Evolutionary conservation across 495 filamentous ascomycete species (phyloP).

Genomic region (Gamarada debralockiae): DNA sequence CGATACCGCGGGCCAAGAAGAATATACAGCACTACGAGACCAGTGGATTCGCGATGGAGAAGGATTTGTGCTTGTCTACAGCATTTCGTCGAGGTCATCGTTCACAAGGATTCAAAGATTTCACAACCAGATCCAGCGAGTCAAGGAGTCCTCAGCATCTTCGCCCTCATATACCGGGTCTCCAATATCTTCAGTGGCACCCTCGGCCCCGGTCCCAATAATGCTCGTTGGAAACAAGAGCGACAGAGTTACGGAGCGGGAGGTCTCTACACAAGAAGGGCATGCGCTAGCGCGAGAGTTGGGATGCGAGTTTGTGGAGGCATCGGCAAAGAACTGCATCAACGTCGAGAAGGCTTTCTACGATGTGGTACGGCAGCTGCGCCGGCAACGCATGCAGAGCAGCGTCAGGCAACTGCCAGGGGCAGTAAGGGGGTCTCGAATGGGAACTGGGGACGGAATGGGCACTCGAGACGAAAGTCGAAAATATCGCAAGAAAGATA

Average conservation of each 20-base stretch:
- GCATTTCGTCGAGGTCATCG: slow-evolving; percentile 91
- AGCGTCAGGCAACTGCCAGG: slow-evolving; percentile 35
- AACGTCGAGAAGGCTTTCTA: slow-evolving; percentile 99
- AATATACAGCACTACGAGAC: slow-evolving; percentile 94
- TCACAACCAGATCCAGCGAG: slow-evolving; percentile 93
- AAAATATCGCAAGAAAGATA: slow-evolving; percentile 16
- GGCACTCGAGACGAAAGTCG: slow-evolving; percentile 10
- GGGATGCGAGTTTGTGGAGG: slow-evolving; percentile 96
- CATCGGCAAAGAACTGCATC: slow-evolving; percentile 98
- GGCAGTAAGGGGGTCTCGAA: slow-evolving; percentile 16
- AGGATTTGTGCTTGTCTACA: slow-evolving; percentile 96
- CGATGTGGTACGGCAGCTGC: slow-evolving; percentile 88
- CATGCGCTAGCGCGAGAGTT: slow-evolving; percentile 87
- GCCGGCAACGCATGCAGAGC: slow-evolving; percentile 66
- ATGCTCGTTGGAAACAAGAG: slow-evolving; percentile 99
- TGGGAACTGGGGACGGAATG: slow-evolving; percentile 13
- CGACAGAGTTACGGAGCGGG: slow-evolving; percentile 90
- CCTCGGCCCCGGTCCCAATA: slow-evolving; percentile 73
- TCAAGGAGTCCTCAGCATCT: slow-evolving; percentile 87
- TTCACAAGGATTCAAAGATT: slow-evolving; percentile 94
- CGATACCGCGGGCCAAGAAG: slow-evolving; percentile 98
- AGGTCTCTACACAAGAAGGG: slow-evolving; percentile 95
- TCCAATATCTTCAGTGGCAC: slow-evolving; percentile 44
- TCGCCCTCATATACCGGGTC: slow-evolving; percentile 68
- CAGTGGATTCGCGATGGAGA: slow-evolving; percentile 99